Conservation (phyloP, 2,329 filamentous ascomycete genomes). For the Domatiomyces catenatus region DNA sequence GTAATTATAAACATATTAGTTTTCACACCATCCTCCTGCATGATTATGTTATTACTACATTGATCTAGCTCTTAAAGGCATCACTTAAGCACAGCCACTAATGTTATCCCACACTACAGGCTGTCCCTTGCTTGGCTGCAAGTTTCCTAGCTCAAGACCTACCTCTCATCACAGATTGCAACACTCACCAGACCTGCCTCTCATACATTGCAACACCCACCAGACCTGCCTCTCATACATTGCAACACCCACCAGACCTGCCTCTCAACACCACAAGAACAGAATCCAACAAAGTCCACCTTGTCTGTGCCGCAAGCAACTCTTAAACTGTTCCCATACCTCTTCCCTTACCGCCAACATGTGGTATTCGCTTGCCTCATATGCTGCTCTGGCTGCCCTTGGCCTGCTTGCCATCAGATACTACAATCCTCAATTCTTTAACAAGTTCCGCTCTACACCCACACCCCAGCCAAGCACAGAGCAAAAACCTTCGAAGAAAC, state of each 20-base stretch:
- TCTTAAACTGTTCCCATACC: neutral
- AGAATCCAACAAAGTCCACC: too few species aligned
- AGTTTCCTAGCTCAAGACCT: neutral
- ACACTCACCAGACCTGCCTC: too few species aligned
- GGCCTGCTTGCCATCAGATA: conserved; percentile 9
- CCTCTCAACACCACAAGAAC: neutral
- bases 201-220: neutral
- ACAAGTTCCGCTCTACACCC: conserved; percentile 5
- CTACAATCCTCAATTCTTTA: conserved; percentile 11
- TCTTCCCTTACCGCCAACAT: conserved; percentile 4
- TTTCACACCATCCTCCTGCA: neutral
- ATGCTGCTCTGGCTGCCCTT: conserved; percentile 9
- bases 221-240: too few species aligned
- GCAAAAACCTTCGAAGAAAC: neutral
- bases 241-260: neutral
- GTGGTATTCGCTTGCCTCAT: conserved; percentile 11
- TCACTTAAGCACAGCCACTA: neutral
- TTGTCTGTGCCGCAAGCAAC: neutral
- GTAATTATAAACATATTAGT: neutral
- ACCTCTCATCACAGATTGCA: neutral
- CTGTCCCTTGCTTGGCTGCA: conserved; percentile 11
- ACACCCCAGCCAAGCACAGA: neutral
- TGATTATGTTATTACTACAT: neutral
- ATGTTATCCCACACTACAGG: neutral
- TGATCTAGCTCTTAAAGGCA: neutral